Conservation (phyloP, 176 grass and related monocot genomes). For the Lolium perenne region DNA sequence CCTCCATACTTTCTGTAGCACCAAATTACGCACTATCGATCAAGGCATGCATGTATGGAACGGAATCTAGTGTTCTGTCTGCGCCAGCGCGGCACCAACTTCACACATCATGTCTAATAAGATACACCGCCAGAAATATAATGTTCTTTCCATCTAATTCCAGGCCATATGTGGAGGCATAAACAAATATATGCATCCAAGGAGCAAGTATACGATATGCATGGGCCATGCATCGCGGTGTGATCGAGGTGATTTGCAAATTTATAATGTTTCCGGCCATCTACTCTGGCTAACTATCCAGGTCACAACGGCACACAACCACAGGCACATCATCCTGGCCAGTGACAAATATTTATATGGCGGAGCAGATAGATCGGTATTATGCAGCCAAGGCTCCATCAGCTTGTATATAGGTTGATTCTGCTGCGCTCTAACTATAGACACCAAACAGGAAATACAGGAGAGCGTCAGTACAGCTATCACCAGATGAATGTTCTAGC, state of each 20-base stretch:
- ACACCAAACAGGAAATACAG: too few relatives aligned
- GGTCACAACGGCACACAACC: conserved; percentile 48
- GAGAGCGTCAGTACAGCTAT: background rate
- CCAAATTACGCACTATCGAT: background rate
- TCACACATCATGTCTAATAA: conserved; percentile 35
- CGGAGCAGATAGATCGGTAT: conserved; percentile 1
- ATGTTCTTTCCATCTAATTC: background rate
- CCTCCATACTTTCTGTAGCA: background rate
- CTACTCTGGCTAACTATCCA: conserved; percentile 44
- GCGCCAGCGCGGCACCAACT: conserved; percentile 29
- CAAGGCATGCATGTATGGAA: background rate
- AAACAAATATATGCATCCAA: background rate
- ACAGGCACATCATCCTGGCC: background rate
- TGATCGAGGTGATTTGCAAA: background rate
- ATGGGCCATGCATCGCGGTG: conserved; percentile 36
- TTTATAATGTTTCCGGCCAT: conserved; percentile 28
- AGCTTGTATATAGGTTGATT: too few relatives aligned
- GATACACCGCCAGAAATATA: background rate
- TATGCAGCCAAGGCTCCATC: background rate
- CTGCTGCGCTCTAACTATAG: too few relatives aligned
- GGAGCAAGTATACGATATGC: conserved; percentile 46
- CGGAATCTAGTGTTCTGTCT: conserved; percentile 35
- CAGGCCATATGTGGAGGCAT: conserved; percentile 25
- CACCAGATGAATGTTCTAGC: too few relatives aligned
- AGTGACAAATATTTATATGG: conserved; percentile 34